phyloP scores from a whole-genome alignment of 2,329 filamentous ascomycete genomes.

The Epichloe elymi region DNA sequence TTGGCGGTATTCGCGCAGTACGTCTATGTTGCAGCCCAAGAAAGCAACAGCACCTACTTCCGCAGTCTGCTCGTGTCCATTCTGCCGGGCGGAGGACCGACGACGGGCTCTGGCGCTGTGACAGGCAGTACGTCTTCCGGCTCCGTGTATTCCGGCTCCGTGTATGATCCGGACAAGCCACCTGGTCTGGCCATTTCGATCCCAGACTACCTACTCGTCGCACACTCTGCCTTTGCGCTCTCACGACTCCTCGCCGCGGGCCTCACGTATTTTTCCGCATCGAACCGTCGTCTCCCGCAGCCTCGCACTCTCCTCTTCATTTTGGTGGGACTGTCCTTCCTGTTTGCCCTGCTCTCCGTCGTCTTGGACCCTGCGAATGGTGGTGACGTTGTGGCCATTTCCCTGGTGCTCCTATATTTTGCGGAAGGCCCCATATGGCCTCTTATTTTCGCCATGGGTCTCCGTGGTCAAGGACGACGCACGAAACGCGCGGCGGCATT shows the following conservation, averaged over 20 bases:
- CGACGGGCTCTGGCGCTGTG: conserved; percentile 10
- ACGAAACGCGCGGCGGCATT: conserved; percentile 68
- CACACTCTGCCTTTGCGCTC: conserved; percentile 58
- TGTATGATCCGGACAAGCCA: conserved; percentile 17
- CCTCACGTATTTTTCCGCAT: conserved; percentile 45
- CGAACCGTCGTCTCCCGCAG: conserved; percentile 38
- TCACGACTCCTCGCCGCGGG: conserved; percentile 57
- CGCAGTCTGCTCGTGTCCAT: conserved; percentile 33
- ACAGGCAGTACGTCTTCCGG: conserved; percentile 17
- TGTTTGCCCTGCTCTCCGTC: conserved; percentile 37
- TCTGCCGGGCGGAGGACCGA: conserved; percentile 16
- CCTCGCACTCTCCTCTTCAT: conserved; percentile 58
- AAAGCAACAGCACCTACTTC: conserved; percentile 49
- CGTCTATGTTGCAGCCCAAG: conserved; percentile 65
- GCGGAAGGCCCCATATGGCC: conserved; percentile 77
- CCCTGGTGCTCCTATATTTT: conserved; percentile 60
- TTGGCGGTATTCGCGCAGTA: conserved; percentile 67
- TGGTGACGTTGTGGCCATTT: conserved; percentile 40
- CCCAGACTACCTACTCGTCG: conserved; percentile 57
- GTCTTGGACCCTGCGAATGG: conserved; percentile 30
- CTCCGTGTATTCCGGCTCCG: conserved; percentile 7
- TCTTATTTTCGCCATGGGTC: conserved; percentile 64
- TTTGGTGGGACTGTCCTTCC: conserved; percentile 46
- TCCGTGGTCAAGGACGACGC: conserved; percentile 66
- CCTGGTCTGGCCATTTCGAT: conserved; percentile 38